Base-by-base conservation (phyloP, 148 eudicot genomes). In the Hydrangea macrophylla region DNA sequence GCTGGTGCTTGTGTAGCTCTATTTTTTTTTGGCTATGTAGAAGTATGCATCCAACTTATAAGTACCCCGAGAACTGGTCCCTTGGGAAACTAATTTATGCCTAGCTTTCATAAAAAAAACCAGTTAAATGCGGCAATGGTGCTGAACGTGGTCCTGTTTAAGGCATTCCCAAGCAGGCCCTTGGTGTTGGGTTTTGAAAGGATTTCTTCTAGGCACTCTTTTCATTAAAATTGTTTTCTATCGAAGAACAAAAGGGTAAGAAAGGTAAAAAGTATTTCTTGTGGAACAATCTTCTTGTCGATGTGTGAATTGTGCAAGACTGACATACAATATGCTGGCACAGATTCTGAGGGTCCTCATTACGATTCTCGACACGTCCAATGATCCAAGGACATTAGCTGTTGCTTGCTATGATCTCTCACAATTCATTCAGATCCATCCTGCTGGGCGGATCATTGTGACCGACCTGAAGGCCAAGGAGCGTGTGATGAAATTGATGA, bases 361-460 rank as follows among this genome's bases (percentile, higher is more conserved):
- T 68, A 95, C 99, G 36, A 83, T 91, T 60, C 75, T 95, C 86
- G 99, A 89, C 74, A 80, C 92, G 59, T 89, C 97, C 5, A 74
- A 36, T 35, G 94, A 95, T 71, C 81, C 93, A 24, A 82, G 97
- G 74, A 82, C 90, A 23, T 84, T 89, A 2, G 93, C 99, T 25
- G 99, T 91, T 75, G 93, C 93, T 69, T 95, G 97, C 88, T 91
- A 78, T 72, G 99, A 95, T 76, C 86, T 95, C 65, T 95, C 99
- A 3, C 99, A 95, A 75, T 95, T 91, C 64, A 89, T 95, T 76
- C 99, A 95, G 80, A 67, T 65, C 70, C 94, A 95, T 79, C 91
- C 97, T 7, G 92, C 99, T n/a, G 99, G 99, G 18, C 88, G 99
- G 61, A 67, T 91, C 65, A 91, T 95, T 56, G 93, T 82, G 58